phyloP scores from a whole-genome alignment of 164 flowering plant genomes.

The Nelumbo lutea region DNA sequence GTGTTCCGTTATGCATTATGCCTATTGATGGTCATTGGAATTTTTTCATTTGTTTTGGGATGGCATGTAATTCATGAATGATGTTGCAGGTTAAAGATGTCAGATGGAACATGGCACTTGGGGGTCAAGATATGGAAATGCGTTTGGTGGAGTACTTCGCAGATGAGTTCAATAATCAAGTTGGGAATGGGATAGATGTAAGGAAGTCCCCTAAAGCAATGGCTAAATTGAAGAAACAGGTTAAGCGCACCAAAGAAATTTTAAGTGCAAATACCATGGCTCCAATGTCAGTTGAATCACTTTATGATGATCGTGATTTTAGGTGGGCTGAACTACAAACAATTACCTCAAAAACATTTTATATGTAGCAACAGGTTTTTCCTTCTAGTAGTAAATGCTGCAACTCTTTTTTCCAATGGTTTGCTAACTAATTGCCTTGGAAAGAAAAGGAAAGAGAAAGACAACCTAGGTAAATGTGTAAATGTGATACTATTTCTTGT shows the following conservation, averaged over 20 bases:
- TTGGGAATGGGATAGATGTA: constrained; percentile 84
- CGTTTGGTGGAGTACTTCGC: constrained; percentile 93
- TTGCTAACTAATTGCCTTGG: too few relatives aligned
- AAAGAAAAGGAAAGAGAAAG: too few relatives aligned
- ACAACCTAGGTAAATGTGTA: too few relatives aligned
- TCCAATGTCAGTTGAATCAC: constrained; percentile 94
- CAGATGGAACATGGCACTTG: constrained; percentile 90
- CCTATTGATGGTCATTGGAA: background rate
- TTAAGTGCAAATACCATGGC: constrained; percentile 91
- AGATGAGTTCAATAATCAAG: constrained; percentile 85
- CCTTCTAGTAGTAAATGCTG: too few relatives aligned
- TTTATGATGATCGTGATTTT: constrained; percentile 87
- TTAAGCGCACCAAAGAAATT: constrained; percentile 97
- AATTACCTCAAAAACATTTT: too few relatives aligned
- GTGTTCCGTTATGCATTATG: too few relatives aligned
- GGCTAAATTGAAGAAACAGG: constrained; percentile 98
- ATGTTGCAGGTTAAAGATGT: constrained; percentile 84
- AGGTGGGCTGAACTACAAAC: constrained; percentile 37
- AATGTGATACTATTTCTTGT: too few relatives aligned
- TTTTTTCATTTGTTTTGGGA: background rate
- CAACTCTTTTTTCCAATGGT: too few relatives aligned
- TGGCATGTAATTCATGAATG: background rate
- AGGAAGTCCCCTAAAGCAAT: constrained; percentile 87
- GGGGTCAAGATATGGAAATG: constrained; percentile 86
- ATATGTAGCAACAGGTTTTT: too few relatives aligned